phyloP scores from a whole-genome alignment of 306 rosid species.

The Quercus engelmannii region DNA sequence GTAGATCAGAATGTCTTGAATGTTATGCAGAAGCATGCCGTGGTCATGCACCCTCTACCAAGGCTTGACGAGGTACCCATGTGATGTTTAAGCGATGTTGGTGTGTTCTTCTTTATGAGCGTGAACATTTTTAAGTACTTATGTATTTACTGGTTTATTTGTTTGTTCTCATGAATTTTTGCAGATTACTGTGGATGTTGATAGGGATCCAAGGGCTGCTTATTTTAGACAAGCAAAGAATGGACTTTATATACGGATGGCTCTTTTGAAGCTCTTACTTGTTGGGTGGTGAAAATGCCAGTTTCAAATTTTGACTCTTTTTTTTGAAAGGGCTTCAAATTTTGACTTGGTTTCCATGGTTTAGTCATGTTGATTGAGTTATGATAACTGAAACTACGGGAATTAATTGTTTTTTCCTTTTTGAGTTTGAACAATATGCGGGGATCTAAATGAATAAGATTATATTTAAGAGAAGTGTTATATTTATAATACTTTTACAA shows the following conservation, averaged over 20 bases:
- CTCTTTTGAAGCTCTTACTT: slow-evolving; percentile 76
- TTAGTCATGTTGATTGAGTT: not conserved
- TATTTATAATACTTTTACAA: too few species aligned
- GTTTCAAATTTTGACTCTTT: not conserved
- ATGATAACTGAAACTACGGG: not conserved
- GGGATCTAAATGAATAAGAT: not conserved
- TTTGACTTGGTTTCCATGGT: not conserved
- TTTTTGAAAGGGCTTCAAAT: not conserved
- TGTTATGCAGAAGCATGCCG: slow-evolving; percentile 74
- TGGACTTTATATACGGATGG: slow-evolving; percentile 82
- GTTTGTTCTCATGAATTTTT: slow-evolving; percentile 10
- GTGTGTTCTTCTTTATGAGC: not conserved
- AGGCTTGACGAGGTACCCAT: slow-evolving; percentile 82
- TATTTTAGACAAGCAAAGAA: slow-evolving; percentile 90
- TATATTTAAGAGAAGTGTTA: not conserved
- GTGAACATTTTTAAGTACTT: not conserved
- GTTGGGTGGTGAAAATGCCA: slow-evolving; percentile 60
- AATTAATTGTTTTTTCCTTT: not conserved
- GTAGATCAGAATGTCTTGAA: slow-evolving; percentile 56
- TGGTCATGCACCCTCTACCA: slow-evolving; percentile 94
- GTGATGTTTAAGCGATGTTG: not conserved
- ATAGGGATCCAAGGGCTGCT: slow-evolving; percentile 77
- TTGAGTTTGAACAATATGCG: not conserved
- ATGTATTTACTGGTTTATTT: not conserved
- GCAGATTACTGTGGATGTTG: slow-evolving; percentile 80